Conservation (phyloP, 176 grass and related monocot genomes). For the Calamus simplicifolius region DNA sequence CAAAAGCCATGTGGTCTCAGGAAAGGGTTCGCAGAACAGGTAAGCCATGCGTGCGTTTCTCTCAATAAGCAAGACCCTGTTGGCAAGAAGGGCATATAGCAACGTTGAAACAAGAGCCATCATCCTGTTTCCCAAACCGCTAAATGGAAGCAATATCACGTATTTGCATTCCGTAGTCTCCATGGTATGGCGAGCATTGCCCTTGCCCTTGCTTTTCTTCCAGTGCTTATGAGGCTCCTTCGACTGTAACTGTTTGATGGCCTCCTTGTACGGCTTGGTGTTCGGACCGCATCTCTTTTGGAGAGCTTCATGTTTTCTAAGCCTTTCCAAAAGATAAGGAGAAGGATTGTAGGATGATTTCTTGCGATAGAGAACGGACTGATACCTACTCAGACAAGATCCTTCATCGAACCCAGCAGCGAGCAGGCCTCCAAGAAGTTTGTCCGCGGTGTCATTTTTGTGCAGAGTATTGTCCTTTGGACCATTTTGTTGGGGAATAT, state of each 20-base stretch:
- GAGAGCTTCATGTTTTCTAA: slow-evolving; percentile 54
- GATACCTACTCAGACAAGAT: slow-evolving; percentile 40
- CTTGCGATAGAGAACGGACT: slow-evolving; percentile 20
- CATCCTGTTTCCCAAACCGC: slow-evolving; percentile 75
- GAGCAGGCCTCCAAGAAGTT: slow-evolving; percentile 58
- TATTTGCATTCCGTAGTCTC: slow-evolving; percentile 45
- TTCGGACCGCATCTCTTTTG: slow-evolving; percentile 53
- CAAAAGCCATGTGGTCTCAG: slow-evolving; percentile 54
- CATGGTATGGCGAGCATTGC: no score
- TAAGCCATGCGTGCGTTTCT: slow-evolving; percentile 20
- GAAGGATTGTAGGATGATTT: slow-evolving; percentile 39
- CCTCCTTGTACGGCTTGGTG: slow-evolving; percentile 22
- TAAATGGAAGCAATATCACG: slow-evolving; percentile 41
- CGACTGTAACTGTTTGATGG: slow-evolving; percentile 47
- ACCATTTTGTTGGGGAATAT: no score
- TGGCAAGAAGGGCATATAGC: slow-evolving; percentile 72
- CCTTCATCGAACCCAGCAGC: slow-evolving; percentile 31
- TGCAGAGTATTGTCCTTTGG: no score
- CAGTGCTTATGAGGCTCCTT: background rate
- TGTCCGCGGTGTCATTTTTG: slow-evolving; percentile 7
- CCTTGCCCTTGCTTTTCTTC: no score
- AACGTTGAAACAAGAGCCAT: slow-evolving; percentile 56
- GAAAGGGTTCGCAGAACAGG: slow-evolving; percentile 83
- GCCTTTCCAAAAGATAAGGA: slow-evolving; percentile 34
- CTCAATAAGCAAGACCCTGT: slow-evolving; percentile 52